phyloP scores from a whole-genome alignment of 2,329 filamentous ascomycete genomes.

The Ascochyta pisi region DNA sequence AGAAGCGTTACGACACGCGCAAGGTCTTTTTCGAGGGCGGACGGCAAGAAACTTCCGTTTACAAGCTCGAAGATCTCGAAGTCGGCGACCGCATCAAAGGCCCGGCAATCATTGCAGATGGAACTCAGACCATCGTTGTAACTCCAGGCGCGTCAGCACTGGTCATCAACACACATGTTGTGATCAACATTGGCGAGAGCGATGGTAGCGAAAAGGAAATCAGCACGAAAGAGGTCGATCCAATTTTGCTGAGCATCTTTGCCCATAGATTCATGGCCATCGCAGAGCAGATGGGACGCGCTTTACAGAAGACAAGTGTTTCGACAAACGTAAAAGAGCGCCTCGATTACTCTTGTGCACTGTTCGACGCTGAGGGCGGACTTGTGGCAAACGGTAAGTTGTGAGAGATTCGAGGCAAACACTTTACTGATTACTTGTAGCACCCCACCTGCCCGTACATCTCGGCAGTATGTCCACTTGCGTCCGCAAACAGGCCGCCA shows the following conservation, averaged over 20 bases:
- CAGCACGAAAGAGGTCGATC: conserved; percentile 68
- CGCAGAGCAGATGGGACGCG: conserved; percentile 82
- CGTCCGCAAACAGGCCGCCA: conserved; percentile 77
- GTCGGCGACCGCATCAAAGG: conserved; percentile 77
- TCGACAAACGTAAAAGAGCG: conserved; percentile 83
- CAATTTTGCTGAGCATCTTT: conserved; percentile 79
- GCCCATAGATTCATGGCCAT: conserved; percentile 86
- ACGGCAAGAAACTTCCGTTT: conserved; percentile 78
- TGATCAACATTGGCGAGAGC: conserved; percentile 78
- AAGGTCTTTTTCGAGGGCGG: conserved; percentile 87
- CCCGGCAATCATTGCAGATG: conserved; percentile 85
- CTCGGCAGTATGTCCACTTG: conserved; percentile 87
- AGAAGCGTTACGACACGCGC: conserved; percentile 70
- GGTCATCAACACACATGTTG: conserved; percentile 83
- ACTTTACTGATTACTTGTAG: conserved; percentile 38
- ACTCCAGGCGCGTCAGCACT: conserved; percentile 78
- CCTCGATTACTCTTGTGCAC: conserved; percentile 81
- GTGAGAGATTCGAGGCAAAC: not conserved
- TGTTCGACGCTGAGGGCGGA: conserved; percentile 78
- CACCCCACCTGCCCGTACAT: conserved; percentile 82
- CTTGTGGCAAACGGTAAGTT: conserved; percentile 72
- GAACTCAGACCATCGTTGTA: conserved; percentile 90
- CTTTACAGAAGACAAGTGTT: conserved; percentile 79
- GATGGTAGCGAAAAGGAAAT: conserved; percentile 58
- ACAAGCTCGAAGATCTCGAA: conserved; percentile 76